Conservation (phyloP, 2,329 filamentous ascomycete species). For the Cercospora zeae-maydis region DNA sequence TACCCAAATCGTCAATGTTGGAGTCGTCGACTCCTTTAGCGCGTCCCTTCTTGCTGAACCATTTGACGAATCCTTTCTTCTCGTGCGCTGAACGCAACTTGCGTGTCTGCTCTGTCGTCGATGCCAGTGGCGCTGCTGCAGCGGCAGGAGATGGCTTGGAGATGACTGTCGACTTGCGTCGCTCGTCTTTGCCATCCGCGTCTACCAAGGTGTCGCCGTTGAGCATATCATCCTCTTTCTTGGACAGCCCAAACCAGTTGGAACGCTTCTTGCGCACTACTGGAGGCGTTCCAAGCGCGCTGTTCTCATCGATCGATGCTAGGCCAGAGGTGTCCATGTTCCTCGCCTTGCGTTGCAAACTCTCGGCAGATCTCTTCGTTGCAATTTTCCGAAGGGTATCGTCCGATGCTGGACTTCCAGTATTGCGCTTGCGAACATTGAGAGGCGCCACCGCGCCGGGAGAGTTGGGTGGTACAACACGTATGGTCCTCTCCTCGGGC, state of each 20-base stretch:
- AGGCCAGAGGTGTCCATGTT: conserved; percentile 24
- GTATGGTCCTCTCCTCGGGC: conserved; percentile 48
- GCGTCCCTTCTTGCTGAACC: conserved; percentile 51
- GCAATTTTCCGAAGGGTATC: conserved; percentile 15
- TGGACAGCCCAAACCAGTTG: conserved; percentile 44
- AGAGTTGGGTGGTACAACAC: conserved; percentile 55
- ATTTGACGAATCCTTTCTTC: conserved; percentile 51
- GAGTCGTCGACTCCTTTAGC: conserved; percentile 27
- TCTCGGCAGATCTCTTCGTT: conserved; percentile 24
- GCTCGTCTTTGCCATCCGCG: conserved; percentile 18
- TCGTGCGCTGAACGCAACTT: conserved; percentile 35
- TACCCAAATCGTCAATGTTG: conserved; percentile 19
- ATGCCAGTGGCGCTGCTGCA: conserved; percentile 32
- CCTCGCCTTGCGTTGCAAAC: conserved; percentile 19
- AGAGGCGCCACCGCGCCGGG: conserved; percentile 51
- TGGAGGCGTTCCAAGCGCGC: conserved; percentile 24
- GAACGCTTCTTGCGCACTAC: conserved; percentile 44
- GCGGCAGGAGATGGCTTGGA: conserved; percentile 34
- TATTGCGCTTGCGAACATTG: conserved; percentile 52
- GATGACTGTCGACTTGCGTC: conserved; percentile 23
- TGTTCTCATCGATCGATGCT: conserved; percentile 32
- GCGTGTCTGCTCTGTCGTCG: conserved; percentile 46
- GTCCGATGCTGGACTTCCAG: conserved; percentile 29
- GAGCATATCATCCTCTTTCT: conserved; percentile 24
- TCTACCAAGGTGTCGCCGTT: conserved; percentile 8